Evolutionary conservation across 1,284 basidiomycete species (phyloP).

Genomic region (Microbotryomycetes sp.): DNA sequence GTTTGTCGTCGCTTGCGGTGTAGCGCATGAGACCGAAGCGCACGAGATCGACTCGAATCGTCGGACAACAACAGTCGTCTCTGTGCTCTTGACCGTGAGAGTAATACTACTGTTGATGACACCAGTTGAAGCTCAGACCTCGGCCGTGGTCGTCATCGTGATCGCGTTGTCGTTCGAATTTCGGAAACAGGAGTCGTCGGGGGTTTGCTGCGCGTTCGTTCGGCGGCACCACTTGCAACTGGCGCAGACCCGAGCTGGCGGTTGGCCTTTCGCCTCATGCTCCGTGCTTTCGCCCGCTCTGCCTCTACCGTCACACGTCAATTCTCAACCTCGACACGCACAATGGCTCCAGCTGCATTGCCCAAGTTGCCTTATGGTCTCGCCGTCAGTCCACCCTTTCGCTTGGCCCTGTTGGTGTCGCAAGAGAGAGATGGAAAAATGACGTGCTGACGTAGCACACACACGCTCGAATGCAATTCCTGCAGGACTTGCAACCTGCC

Average conservation of each 20-base stretch:
- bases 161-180: not conserved
- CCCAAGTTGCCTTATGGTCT: slow-evolving; percentile 86
- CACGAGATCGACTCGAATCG: no score
- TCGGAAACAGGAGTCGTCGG: not conserved
- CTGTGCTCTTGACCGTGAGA: no score
- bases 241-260: not conserved
- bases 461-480: not conserved
- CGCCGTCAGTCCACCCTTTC: slow-evolving; percentile 53
- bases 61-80: no score
- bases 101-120: no score
- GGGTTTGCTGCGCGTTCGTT: not conserved
- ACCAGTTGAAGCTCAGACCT: no score
- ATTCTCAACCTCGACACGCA: not conserved
- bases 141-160: no score
- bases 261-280: not conserved
- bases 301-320: slow-evolving; percentile 45
- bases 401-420: not conserved
- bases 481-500: slow-evolving; percentile 8
- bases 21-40: no score
- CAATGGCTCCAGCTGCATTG: slow-evolving; percentile 49
- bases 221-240: no score
- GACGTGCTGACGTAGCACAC: not conserved
- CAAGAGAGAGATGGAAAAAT: not conserved
- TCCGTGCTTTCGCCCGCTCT: not conserved
- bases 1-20: no score